Conservation (phyloP, 371 early-diverging fungal genomes). For the Blakeslea trispora region DNA sequence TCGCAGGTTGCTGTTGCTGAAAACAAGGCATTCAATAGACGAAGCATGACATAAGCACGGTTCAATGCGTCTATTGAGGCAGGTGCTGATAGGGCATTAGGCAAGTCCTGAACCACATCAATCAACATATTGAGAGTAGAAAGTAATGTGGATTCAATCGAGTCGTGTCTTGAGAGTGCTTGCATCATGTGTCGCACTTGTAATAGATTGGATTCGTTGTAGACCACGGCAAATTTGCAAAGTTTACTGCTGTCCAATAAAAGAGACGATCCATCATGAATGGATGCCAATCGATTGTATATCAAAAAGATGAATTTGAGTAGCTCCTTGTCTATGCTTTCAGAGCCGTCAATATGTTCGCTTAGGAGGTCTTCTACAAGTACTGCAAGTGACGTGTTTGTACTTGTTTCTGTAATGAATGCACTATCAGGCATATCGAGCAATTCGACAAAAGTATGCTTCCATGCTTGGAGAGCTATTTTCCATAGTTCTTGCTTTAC, state of each 20-base stretch:
- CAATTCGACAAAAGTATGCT: constrained; percentile 14
- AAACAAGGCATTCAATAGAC: constrained; percentile 29
- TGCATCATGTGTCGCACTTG: constrained; percentile 39
- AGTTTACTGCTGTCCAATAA: neutral
- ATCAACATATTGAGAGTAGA: constrained; percentile 29
- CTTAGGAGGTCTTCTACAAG: constrained; percentile 25
- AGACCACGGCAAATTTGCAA: constrained; percentile 37
- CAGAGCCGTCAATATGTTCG: constrained; percentile 12
- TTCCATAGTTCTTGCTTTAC: constrained; percentile 19
- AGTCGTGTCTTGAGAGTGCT: constrained; percentile 18
- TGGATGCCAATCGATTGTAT: constrained; percentile 14
- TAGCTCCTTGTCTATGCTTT: constrained; percentile 1
- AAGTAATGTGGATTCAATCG: constrained; percentile 14
- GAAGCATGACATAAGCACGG: constrained; percentile 16
- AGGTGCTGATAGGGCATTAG: constrained; percentile 23
- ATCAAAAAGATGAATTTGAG: constrained; percentile 23
- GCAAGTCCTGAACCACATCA: constrained; percentile 36
- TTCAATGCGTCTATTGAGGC: neutral
- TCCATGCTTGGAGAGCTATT: constrained; percentile 26
- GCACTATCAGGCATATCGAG: constrained; percentile 18
- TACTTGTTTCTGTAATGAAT: constrained; percentile 10
- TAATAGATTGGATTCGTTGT: constrained; percentile 39
- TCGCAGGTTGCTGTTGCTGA: constrained; percentile 11
- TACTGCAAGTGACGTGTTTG: constrained; percentile 15
- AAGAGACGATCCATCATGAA: neutral